phyloP scores from a whole-genome alignment of 2,329 filamentous ascomycete genomes.

The Neofusicoccum kwambonambiense region DNA sequence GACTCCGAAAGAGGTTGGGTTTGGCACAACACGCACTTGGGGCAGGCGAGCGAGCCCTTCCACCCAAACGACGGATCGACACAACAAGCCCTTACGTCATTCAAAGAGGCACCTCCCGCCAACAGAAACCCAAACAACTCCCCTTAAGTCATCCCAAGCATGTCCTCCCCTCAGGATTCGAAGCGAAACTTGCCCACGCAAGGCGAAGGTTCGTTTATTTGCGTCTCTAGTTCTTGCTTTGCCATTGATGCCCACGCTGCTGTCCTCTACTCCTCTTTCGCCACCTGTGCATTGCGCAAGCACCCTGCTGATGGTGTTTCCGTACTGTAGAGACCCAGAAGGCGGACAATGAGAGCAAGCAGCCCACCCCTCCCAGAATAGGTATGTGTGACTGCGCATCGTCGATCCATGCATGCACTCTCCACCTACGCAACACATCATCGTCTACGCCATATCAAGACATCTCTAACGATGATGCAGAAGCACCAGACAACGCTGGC shows the following conservation, averaged over 20 bases:
- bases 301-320: background rate
- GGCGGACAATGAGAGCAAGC: slow-evolving; percentile 14
- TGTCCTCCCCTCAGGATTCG: slow-evolving; percentile 39
- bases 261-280: background rate
- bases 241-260: background rate
- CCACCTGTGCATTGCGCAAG: background rate
- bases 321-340: slow-evolving; percentile 9
- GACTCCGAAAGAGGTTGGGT: slow-evolving; percentile 24
- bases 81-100: slow-evolving; percentile 34
- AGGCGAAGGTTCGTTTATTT: slow-evolving; percentile 33
- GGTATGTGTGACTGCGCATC: slow-evolving; percentile 28
- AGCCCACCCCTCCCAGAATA: slow-evolving; percentile 18
- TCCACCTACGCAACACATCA: background rate
- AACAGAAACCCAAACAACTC: slow-evolving; percentile 35
- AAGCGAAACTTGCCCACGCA: slow-evolving; percentile 35
- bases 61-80: slow-evolving; percentile 23
- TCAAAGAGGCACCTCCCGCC: slow-evolving; percentile 33
- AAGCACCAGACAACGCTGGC: slow-evolving; percentile 11
- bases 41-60: slow-evolving; percentile 19
- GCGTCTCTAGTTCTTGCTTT: background rate
- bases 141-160: slow-evolving; percentile 34
- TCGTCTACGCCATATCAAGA: background rate
- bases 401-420: slow-evolving; percentile 18
- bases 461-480: slow-evolving; percentile 1
- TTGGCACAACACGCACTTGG: slow-evolving; percentile 24